phyloP scores from a whole-genome alignment of 768 basidiomycete species.

The Psilocybe subaeruginosa region DNA sequence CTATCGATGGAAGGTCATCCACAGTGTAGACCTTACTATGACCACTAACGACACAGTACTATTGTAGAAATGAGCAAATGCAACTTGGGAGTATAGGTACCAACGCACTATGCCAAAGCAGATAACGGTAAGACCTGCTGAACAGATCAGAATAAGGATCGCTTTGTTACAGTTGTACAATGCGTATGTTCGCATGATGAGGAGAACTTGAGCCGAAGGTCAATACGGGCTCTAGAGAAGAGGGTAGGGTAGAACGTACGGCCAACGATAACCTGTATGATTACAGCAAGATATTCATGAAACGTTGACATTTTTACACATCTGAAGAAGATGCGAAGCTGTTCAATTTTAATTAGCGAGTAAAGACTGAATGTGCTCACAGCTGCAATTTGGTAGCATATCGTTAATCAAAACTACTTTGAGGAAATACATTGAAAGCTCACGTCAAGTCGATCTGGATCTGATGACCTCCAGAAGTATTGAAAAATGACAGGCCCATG shows the following conservation, averaged over 20 bases:
- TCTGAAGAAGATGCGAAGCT: slow-evolving; percentile 16
- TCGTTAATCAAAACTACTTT: background rate
- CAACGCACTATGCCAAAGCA: slow-evolving; percentile 28
- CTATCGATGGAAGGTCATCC: slow-evolving; percentile 14
- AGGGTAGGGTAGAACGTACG: slow-evolving; percentile 26
- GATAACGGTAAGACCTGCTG: slow-evolving; percentile 29
- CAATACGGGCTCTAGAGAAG: background rate
- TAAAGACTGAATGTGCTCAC: background rate
- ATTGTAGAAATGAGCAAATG: background rate
- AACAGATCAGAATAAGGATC: slow-evolving; percentile 29
- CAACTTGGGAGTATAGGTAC: background rate
- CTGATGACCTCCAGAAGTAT: slow-evolving; percentile 32
- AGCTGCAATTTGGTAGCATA: background rate
- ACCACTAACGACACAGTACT: slow-evolving; percentile 29
- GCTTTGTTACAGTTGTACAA: slow-evolving; percentile 34
- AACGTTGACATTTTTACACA: slow-evolving; percentile 26
- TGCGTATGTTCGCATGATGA: slow-evolving; percentile 43
- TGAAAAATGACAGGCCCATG: slow-evolving; percentile 39
- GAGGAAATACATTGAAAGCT: background rate
- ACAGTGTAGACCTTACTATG: slow-evolving; percentile 4
- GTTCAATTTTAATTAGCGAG: background rate
- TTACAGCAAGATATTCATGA: slow-evolving; percentile 35
- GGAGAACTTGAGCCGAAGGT: slow-evolving; percentile 27
- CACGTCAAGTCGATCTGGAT: slow-evolving; percentile 28
- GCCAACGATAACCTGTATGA: slow-evolving; percentile 40